Evolutionary conservation across 2,329 filamentous ascomycete species (phyloP), one percentile per base, ranked within the genome.

Genomic region (Hymenoscyphus salicellus): DNA sequence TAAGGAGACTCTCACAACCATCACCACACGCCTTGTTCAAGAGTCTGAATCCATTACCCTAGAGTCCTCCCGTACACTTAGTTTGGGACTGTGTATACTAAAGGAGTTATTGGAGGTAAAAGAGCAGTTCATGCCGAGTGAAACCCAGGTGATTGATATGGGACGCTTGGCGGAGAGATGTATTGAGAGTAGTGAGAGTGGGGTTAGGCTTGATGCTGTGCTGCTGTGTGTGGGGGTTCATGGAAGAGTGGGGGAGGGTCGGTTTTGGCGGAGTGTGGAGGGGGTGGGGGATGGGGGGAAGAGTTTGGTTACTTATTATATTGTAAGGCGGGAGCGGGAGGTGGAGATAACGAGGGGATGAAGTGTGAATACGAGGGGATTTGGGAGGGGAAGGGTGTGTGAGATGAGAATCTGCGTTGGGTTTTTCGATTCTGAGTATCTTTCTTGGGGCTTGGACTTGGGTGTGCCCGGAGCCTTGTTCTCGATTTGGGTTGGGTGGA

Each of bases 301-400:
- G 79, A 92, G 88, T 70, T 76, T 93, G 66, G 87, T 93, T 71
- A 93, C 89, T 10, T 93, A 93, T 75, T 93, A 93, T 76, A 89
- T 93, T 72, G 90, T 90, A 49, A 89, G 89, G 81, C 82, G 83
- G 74, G 86, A 89, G 77, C 79, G 86, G 61, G 86, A 89, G 77
- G 23, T 67, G n/a, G 71, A 52, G 20, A 11, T 8, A 1, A 36
- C 10, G 2, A 11, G 33, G 14, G 32, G 4, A 1, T 5, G 4
- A 11, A 1, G 10, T 11, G 33, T 2, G 33, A 36, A 11, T 36
- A 11, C 2, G 33, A 36, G 3, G 30, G 3, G 30, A 32, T 3
- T 4, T 32, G 30, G 30, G 3, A 32, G 30, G 30, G 30, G 33
- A 10, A 10, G 32, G 3, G 32, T 6, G 32, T 6, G 38, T n/a